Evolutionary conservation across 257 asterid genomes (phyloP).

Genomic region (Nicotiana benthamiana): DNA sequence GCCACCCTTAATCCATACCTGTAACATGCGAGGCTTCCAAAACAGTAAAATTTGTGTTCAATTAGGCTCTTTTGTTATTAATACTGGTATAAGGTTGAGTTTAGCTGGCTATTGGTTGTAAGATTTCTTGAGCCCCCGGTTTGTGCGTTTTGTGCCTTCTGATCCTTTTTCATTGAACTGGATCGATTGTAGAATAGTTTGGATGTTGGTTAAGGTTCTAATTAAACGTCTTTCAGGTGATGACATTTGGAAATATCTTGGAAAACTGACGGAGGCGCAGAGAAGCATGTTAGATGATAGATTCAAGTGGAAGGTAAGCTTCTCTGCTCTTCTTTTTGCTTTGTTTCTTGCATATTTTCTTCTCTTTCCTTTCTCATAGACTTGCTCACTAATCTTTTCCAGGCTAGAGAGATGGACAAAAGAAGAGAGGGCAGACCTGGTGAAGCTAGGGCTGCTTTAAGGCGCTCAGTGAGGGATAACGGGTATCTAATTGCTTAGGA

Average conservation of each 20-base stretch:
- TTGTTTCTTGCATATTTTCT: background rate
- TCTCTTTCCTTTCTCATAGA: background rate
- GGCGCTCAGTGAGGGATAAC: slow-evolving; percentile 96
- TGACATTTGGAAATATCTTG: slow-evolving; percentile 97
- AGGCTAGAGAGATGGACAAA: slow-evolving; percentile 99
- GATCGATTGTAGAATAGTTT: background rate
- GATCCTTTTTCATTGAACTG: background rate
- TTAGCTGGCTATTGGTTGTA: background rate
- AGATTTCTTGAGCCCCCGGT: background rate
- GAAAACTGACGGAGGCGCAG: slow-evolving; percentile 92
- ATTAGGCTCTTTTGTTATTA: background rate
- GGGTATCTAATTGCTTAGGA: slow-evolving; percentile 42
- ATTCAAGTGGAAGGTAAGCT: slow-evolving; percentile 90
- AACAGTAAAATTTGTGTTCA: background rate
- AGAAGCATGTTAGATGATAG: slow-evolving; percentile 98
- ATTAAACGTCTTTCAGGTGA: slow-evolving; percentile 49
- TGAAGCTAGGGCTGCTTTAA: slow-evolving; percentile 82
- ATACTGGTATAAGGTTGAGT: background rate
- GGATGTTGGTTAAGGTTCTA: background rate
- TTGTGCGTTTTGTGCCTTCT: background rate
- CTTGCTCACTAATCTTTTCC: slow-evolving; percentile 6
- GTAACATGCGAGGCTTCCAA: too few relatives aligned
- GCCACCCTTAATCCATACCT: too few relatives aligned
- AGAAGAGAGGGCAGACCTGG: slow-evolving; percentile 96
- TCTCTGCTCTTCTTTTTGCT: background rate